Conservation (phyloP, 2,329 filamentous ascomycete species). For the Aureobasidium zeae region DNA sequence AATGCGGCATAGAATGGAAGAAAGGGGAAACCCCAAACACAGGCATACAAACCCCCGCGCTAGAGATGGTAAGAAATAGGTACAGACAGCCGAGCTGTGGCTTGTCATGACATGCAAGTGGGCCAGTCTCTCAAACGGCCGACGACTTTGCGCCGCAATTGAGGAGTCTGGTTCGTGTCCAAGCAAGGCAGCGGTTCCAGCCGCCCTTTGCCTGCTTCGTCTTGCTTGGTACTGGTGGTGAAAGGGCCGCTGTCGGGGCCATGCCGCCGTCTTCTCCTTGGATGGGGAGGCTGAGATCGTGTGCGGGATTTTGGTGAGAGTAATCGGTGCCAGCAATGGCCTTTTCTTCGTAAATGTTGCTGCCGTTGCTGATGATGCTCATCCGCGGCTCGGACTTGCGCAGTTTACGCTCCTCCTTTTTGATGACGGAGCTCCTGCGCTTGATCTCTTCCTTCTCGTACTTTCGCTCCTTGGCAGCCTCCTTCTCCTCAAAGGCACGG, state of each 20-base stretch:
- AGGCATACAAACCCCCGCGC: no score
- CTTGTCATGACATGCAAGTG: background rate
- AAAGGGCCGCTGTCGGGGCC: conserved; percentile 24
- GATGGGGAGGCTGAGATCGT: conserved; percentile 27
- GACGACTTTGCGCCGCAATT: conserved; percentile 32
- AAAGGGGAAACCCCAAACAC: no score
- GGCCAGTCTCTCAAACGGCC: background rate
- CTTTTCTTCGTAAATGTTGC: conserved; percentile 17
- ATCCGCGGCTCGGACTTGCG: conserved; percentile 33
- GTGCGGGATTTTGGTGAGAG: conserved; percentile 29
- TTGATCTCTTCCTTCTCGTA: conserved; percentile 44
- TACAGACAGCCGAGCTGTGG: background rate
- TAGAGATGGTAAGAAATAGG: background rate
- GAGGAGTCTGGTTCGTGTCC: conserved; percentile 47
- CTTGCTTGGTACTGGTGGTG: conserved; percentile 21
- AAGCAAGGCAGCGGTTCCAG: conserved; percentile 49
- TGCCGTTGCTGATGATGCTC: conserved; percentile 19
- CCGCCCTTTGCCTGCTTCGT: conserved; percentile 32
- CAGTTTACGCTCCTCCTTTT: conserved; percentile 33
- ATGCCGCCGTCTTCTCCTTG: conserved; percentile 23
- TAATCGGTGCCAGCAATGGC: conserved; percentile 30
- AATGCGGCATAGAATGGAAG: background rate
- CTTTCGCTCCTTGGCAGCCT: conserved; percentile 48
- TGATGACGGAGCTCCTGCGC: conserved; percentile 37
- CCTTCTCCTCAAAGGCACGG: conserved; percentile 49